Evolutionary conservation across 371 early-diverging fungal species (phyloP).

Genomic region (Saksenaea oblongispora): DNA sequence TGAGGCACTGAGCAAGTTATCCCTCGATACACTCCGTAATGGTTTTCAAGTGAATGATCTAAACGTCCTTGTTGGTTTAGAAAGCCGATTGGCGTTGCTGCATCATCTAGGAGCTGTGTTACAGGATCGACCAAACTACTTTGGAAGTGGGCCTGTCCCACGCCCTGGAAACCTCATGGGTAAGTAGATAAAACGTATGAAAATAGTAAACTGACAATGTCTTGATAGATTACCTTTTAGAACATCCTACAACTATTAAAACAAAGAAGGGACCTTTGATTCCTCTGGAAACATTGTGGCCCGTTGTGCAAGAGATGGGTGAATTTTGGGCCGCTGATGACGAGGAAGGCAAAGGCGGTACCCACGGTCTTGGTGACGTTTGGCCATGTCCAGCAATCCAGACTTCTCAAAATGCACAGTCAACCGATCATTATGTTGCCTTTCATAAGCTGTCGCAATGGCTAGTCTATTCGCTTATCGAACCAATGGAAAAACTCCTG

Average conservation of each 20-base stretch:
- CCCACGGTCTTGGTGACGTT: constrained; percentile 78
- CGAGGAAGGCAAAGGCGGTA: constrained; percentile 57
- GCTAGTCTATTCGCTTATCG: constrained; percentile 91
- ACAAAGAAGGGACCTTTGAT: constrained; percentile 56
- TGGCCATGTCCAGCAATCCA: constrained; percentile 72
- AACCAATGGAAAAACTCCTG: constrained; percentile 71
- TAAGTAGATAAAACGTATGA: constrained; percentile 24
- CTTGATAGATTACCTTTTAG: constrained; percentile 40
- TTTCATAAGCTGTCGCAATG: constrained; percentile 95
- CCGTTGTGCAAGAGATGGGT: constrained; percentile 65
- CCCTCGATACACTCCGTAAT: constrained; percentile 51
- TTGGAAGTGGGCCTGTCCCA: constrained; percentile 47
- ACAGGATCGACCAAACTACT: constrained; percentile 44
- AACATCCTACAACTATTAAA: constrained; percentile 46
- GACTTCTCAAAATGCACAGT: constrained; percentile 11
- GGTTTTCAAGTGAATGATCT: constrained; percentile 78
- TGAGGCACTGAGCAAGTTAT: constrained; percentile 56
- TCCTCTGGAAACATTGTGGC: constrained; percentile 76
- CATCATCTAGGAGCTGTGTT: constrained; percentile 64
- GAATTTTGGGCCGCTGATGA: constrained; percentile 55
- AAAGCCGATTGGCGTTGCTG: constrained; percentile 74
- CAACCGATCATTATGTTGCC: constrained; percentile 59
- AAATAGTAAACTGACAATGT: neutral
- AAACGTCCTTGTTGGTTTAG: constrained; percentile 79
- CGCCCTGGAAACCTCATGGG: constrained; percentile 89